These are phyloP conservation scores for Boletus sp. DNA, from an alignment of 768 basidiomycete species.

Conservation along the genomic window DNA sequence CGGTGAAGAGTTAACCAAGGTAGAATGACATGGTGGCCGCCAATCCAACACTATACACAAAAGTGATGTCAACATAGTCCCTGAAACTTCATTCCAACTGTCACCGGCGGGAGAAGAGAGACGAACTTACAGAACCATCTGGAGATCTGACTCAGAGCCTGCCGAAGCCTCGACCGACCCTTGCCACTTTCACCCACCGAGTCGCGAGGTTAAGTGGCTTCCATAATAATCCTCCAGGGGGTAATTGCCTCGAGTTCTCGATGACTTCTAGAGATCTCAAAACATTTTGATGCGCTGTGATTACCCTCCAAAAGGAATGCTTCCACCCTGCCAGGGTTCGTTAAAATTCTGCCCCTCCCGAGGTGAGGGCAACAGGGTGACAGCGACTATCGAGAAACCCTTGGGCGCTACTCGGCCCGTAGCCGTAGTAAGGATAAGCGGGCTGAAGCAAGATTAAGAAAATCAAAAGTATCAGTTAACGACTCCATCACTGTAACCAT, in stretches of 20 bases:
- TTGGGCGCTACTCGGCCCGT: not conserved
- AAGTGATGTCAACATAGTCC: constrained; percentile 22
- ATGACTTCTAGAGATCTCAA: constrained; percentile 11
- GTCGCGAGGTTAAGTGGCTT: constrained; percentile 14
- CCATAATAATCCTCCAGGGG: constrained; percentile 26
- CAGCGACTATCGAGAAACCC: not conserved
- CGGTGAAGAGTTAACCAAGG: constrained; percentile 18
- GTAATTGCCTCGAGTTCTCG: constrained; percentile 17
- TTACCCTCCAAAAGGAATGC: constrained; percentile 1
- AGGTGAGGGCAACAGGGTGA: not conserved
- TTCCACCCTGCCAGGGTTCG: not conserved
- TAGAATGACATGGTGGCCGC: constrained; percentile 24
- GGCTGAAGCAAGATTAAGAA: constrained; percentile 1
- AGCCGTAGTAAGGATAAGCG: not conserved
- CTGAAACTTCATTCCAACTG: constrained; percentile 18
- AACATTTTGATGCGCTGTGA: constrained; percentile 4
- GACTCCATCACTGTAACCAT: constrained; percentile 28
- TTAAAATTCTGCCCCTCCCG: not conserved
- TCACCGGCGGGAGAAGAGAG: constrained; percentile 29
- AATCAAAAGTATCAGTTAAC: constrained; percentile 2
- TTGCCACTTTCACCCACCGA: constrained; percentile 16
- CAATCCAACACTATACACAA: constrained; percentile 18
- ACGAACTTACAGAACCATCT: constrained; percentile 13
- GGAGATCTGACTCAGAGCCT: constrained; percentile 20
- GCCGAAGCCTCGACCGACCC: constrained; percentile 9